Base-by-base conservation (phyloP, 2,329 filamentous ascomycete species). In the Penicillium sp. region DNA sequence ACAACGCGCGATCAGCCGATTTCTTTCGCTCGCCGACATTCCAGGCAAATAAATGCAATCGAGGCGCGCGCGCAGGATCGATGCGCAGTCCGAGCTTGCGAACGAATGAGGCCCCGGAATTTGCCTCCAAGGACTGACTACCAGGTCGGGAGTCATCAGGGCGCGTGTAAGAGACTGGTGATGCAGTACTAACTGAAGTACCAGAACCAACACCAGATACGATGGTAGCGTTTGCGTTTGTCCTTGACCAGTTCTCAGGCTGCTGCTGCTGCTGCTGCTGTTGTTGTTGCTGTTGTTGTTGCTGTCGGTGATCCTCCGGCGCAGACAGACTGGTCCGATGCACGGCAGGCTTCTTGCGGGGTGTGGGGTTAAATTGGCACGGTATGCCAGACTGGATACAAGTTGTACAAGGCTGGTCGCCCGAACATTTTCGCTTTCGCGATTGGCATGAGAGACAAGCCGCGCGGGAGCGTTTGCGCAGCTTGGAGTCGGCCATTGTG, bases 51-150 rank as follows among this genome's bases (percentile, higher is more conserved):
- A 82, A 75, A 59, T 82, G 79, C 51, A 84, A 71, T 43, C 79
- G 75, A 0, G 82, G 81, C 1, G 80, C 81, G 60, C 78, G 79
- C 4, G 77, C 77, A 0, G 81, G 79, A 61, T 85, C 82, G 18
- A 84, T 73, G 39, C 77, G 75, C 39, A 83, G 71, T 0, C 79
- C 83, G 31, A 85, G 68, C 19, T 77, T 75, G 50, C 81, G 71
- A 8, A 83, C 77, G 63, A 85, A 85, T 0, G 82, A 81, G 0
- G 83, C 79, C 0, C 81, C 82, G 0, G 82, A 84, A 56, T 85
- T 85, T 31, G 80, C 83, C 58, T 85, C 81, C 3, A 84, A 69
- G 0, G 80, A 80, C 44, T 66, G 48, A 36, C 53, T 54, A n/a
- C 47, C 43, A 13, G 34, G 44, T 11, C 44, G 54, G 13, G 48